Base-by-base conservation (phyloP, 352 stramenopile species). In the Phytophthora macrochlamydospora region DNA sequence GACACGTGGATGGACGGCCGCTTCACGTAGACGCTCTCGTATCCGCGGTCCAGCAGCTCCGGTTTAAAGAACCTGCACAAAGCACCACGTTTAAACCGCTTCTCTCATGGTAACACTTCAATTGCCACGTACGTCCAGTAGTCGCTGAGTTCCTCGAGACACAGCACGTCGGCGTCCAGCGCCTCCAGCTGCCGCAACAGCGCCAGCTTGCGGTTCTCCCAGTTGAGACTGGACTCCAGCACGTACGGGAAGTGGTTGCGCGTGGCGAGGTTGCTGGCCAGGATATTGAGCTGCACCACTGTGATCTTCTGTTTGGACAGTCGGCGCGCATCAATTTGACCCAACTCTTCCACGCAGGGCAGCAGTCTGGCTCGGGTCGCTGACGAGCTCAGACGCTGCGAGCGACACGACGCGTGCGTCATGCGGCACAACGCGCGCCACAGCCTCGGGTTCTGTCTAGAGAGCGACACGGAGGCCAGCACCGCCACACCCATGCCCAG, bases 161-260 rank as follows among this genome's bases (percentile, higher is more conserved):
- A 96, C 43, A 96, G 65, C 48, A 96, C 79, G 43, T 94, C 87
- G 33, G 88, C 88, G 55, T 93, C 85, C 35, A 94, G 73, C 52
- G 78, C 80, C 1, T 91, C 79, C 28, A 96, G 56, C 53, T 96
- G 86, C 49, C 78, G 67, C 60, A 96, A 61, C 62, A 96, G 64
- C 57, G 75, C 81, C 74, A 89, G 79, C 65, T 92, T 93, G 51
- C 88, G 85, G 58, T 84, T 87, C 56, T 94, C 85, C 88, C 88
- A 96, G 65, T 89, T 92, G 29, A 96, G 68, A 70, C 83, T 89
- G 29, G 78, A 72, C 54, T 93, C 84, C 29, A 93, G 56, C n/a
- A 94, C 88, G 54, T 96, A 96, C 18, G 88, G 88, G 56, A 96
- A 96, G 56, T 93, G 86, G 65, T 90, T 92, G 44, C 84, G 81